Evolutionary conservation across 2,329 filamentous ascomycete genomes (phyloP), one percentile per base, ranked within the genome.

Genomic region (Chalaropsis thielavioides): DNA sequence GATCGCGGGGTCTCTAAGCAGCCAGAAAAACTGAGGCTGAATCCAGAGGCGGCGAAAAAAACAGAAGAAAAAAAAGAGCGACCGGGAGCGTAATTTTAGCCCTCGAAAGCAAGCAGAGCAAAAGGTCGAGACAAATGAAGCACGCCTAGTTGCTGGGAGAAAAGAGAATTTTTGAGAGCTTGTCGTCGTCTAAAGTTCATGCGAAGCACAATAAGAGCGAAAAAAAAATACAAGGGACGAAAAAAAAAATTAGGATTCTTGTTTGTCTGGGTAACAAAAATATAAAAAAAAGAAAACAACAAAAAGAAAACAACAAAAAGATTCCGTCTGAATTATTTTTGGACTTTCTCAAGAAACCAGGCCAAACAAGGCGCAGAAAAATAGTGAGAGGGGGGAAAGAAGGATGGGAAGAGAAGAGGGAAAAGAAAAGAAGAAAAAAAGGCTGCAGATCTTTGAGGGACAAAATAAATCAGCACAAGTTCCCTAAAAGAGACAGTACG

Each of bases 371-470:
- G 19, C 22, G 19, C 5, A 27, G 24, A 49, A 22, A 7, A 49
- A 24, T 22, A 15, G 22, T 49, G n/a, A 49, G 5, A 22, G 3
- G 8, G 35, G 7, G 27, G 22, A 49, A 24, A 22, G 27, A 24
- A 15, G 6, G 15, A 27, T 17, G 22, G 27, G 27, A 27, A 24
- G 11, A 51, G 31, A 31, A 43, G 22, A 24, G 15, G 35, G 15
- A 15, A 60, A 22, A n/a, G 38, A 61, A 61, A 43, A 43, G 13
- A 22, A 58, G 35, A 24, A 43, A 13, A 24, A 24, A 43, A 61
- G 35, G 22, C 31, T 46, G 38, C 59, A 61, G 59, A 61, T 44
- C 41, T 61, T 61, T 27, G 38, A 58, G 54, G 54, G 54, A 58
- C 54, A 17, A 58, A 58, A 38, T n/a, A 31, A 58, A 58, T 58